phyloP scores from a whole-genome alignment of 129 eudicot species.

The Logfia minima region DNA sequence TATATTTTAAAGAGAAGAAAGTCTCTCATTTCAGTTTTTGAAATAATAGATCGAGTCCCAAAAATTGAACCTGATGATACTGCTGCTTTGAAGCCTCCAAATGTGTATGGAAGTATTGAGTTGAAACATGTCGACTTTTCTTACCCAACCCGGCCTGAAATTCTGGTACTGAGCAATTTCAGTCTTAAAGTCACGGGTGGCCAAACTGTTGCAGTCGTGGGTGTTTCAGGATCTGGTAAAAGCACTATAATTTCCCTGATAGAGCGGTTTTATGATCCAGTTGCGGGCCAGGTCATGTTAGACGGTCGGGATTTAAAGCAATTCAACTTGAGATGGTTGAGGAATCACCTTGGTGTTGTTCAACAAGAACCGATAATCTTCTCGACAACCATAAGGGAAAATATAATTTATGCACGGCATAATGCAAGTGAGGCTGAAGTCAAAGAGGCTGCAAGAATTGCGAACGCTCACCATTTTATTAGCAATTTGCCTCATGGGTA shows the following conservation, averaged over 20 bases:
- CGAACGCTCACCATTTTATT: constrained; percentile 96
- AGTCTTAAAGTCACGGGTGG: constrained; percentile 90
- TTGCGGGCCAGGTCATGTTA: constrained; percentile 77
- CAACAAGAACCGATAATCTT: constrained; percentile 96
- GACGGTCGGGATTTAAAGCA: constrained; percentile 83
- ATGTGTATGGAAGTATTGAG: constrained; percentile 94
- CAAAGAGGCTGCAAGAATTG: constrained; percentile 96
- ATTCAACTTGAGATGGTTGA: constrained; percentile 83
- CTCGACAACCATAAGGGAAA: constrained; percentile 85
- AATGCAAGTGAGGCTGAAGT: constrained; percentile 97
- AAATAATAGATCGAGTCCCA: constrained; percentile 87
- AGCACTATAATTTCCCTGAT: constrained; percentile 89
- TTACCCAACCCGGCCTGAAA: constrained; percentile 88
- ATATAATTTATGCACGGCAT: constrained; percentile 91
- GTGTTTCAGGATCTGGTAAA: constrained; percentile 98
- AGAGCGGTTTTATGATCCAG: constrained; percentile 91
- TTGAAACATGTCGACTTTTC: constrained; percentile 79
- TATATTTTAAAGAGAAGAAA: constrained; percentile 84
- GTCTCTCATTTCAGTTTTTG: constrained; percentile 76
- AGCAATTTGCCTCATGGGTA: constrained; percentile 98
- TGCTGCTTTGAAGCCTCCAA: constrained; percentile 89
- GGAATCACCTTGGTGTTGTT: constrained; percentile 90
- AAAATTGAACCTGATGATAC: constrained; percentile 88
- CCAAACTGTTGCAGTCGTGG: constrained; percentile 92
- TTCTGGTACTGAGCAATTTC: constrained; percentile 83